Base-by-base conservation (phyloP, 106 monocot genomes). In the Ottelia alismoides region DNA sequence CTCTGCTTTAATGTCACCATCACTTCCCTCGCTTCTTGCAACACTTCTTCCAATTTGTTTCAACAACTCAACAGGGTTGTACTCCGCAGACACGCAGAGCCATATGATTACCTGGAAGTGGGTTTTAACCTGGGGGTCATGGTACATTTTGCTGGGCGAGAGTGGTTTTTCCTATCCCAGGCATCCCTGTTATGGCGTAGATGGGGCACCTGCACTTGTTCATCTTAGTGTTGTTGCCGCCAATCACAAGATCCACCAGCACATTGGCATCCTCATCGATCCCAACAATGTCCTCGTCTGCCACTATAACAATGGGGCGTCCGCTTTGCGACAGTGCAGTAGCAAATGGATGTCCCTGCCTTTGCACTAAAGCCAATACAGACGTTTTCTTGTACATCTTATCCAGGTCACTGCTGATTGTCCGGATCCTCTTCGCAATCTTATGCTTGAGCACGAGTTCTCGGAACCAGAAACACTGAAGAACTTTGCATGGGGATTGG, bases 151-250 rank as follows among this genome's bases (percentile, higher is more conserved):
- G n/a, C 35, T 25, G 51, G 9, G 74, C 79, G 22, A 79, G 79
- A 1, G 70, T 72, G 2, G 77, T 72, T 68, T 78, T 78, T 25
- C 77, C 72, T 11, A 78, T 78, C 22, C 72, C 77, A 4, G 54
- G 74, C 56, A 58, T 66, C 10, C 79, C 79, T 10, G 56, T 57
- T 14, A 63, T 51, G 18, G 62, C 62, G 51, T 31, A 63, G 7
- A 51, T 25, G 23, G 50, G 51, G 62, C 22, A 51, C 31, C 18
- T 10, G 16, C 21, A 5, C 11, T n/a, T 10, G 7, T 11, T 7
- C 17, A 2, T 50, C n/a, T n/a, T n/a, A n/a, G n/a, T n/a, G n/a
- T n/a, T n/a, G 30, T 11, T 63, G 20, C 43, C 24, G 22, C 22
- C 20, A 5, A 24, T 63, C 17, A 63, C 20, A 2, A 1, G 20